These are phyloP conservation scores for Trichomonascus vanleenenianus DNA, from an alignment of 805 yeast genomes.

Conservation along the genomic window DNA sequence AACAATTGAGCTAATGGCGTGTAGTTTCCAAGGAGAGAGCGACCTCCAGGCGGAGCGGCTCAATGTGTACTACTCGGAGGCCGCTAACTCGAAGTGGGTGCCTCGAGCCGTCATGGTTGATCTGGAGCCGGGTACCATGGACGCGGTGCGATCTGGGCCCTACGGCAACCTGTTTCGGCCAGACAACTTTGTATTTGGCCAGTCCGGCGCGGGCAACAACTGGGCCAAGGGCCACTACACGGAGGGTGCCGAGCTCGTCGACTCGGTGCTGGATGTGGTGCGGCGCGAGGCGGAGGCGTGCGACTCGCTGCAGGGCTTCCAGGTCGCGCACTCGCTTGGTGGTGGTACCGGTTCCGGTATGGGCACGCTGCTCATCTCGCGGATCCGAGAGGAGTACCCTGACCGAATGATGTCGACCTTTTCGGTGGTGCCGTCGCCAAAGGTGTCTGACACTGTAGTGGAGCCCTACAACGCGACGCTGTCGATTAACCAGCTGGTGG, in stretches of 20 bases:
- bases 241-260: constrained; percentile 92
- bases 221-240: constrained; percentile 98
- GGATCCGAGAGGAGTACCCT: constrained; percentile 85
- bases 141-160: constrained; percentile 69
- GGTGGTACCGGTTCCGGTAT: constrained; percentile 97
- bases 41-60: constrained; percentile 39
- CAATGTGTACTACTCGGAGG: constrained; percentile 83
- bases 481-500: constrained; percentile 86
- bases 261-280: constrained; percentile 79
- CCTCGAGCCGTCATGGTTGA: constrained; percentile 91
- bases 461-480: constrained; percentile 93
- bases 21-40: constrained; percentile 19
- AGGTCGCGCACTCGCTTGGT: constrained; percentile 72
- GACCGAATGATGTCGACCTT: constrained; percentile 96
- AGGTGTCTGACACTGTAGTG: constrained; percentile 86
- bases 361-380: constrained; percentile 82
- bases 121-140: constrained; percentile 91
- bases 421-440: constrained; percentile 88
- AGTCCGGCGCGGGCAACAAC: constrained; percentile 88
- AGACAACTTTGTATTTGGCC: constrained; percentile 83
- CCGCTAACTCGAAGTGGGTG: constrained; percentile 79
- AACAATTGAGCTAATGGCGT: constrained; percentile 17
- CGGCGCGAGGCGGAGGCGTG: constrained; percentile 92
- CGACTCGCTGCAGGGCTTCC: constrained; percentile 92
- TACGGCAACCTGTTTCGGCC: constrained; percentile 87